Evolutionary conservation across 106 monocot species (phyloP), one percentile per base, ranked within the genome.

Genomic region (Phalaenopsis aphrodite): DNA sequence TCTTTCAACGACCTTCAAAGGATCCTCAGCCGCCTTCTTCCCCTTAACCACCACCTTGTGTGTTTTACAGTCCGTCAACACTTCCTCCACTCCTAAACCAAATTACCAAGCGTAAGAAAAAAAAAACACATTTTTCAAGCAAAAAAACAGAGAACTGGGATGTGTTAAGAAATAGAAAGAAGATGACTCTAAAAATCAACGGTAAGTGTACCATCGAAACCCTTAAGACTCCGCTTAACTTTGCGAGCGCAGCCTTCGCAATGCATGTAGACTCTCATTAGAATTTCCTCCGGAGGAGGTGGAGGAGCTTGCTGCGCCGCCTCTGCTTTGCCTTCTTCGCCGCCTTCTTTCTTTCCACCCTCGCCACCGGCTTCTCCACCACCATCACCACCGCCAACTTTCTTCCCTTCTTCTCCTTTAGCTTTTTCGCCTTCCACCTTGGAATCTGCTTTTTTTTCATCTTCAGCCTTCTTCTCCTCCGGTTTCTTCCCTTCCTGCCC

Each of bases 41-140:
- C 94, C 98, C 79, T 98, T 94, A 82, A 91, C 94, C 42, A 90
- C 83, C 80, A 96, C 96, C 85, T 77, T 91, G 77, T 91, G 89
- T 10, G 79, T 79, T 81, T 80, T 83, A 30, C 87, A 91, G 55
- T 96, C 96, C 10, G 91, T 85, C 55, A 11, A 86, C 85, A 93
- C 93, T 0, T 85, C 86, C 81, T 92, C 96, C 86, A 96, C 96
- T 8, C 93, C 96, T 94, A 82, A 49, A n/a, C 7, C 49, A 52
- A 78, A 18, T 16, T 76, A 30, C 64, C 52, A 55, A 77, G 72
- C 16, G 47, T 38, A 41, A 73, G 36, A 64, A 74, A 76, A 5
- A 71, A 30, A 39, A 15, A 16, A 1, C 42, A 2, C 41, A 12
- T 47, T 48, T n/a, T 79, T 64, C 7, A 39, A 5, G 37, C 8